phyloP scores from a whole-genome alignment of 805 yeast genomes.

The Zygosaccharomyces lentus region DNA sequence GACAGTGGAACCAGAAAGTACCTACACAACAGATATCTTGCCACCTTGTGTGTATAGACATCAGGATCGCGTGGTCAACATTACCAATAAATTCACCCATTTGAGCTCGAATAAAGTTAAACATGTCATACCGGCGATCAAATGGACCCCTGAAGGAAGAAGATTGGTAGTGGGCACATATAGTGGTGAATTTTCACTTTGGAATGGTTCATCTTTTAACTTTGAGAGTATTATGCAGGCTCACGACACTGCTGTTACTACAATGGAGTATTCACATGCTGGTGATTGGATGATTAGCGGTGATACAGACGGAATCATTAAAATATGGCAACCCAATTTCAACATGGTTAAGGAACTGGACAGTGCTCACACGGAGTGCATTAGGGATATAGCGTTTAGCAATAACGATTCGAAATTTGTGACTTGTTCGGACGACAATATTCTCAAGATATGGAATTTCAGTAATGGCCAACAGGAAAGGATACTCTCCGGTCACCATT shows the following conservation, averaged over 20 bases:
- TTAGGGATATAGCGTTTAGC: constrained; percentile 82
- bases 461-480: constrained; percentile 81
- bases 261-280: constrained; percentile 76
- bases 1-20: constrained; percentile 30
- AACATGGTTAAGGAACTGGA: constrained; percentile 83
- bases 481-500: constrained; percentile 83
- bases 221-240: constrained; percentile 99
- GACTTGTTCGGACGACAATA: constrained; percentile 91
- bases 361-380: constrained; percentile 53
- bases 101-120: constrained; percentile 85
- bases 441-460: constrained; percentile 91
- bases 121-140: constrained; percentile 84
- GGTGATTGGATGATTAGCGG: constrained; percentile 95
- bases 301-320: constrained; percentile 85
- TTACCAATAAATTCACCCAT: constrained; percentile 81
- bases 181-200: constrained; percentile 92
- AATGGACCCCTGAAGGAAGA: constrained; percentile 96
- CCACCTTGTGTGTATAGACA: constrained; percentile 30
- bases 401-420: constrained; percentile 89
- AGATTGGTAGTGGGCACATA: constrained; percentile 84
- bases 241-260: constrained; percentile 83
- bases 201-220: constrained; percentile 94
- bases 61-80: constrained; percentile 44
- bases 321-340: constrained; percentile 97
- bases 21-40: constrained; percentile 29